A percentile compares a stretch with the other conserved stretches of the same genome.
Conservation (phyloP, 768 basidiomycete genomes). For the Leccinum pellstonianum region DNA sequence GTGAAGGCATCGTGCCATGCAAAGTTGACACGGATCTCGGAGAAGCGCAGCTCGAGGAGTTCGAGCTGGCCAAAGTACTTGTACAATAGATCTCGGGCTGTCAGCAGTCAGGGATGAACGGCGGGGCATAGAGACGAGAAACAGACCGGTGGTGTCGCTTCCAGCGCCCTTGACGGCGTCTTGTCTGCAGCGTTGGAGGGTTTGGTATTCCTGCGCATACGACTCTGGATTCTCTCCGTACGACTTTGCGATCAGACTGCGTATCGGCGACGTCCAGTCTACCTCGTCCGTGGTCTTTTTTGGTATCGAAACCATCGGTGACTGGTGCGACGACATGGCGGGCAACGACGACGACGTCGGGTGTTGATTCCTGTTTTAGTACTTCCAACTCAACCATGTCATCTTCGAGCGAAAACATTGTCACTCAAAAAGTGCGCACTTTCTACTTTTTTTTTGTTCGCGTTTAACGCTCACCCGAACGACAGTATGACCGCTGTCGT, state of each 20-base stretch:
- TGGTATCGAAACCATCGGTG: constrained; percentile 50
- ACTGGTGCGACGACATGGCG: constrained; percentile 73
- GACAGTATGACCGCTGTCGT: constrained; percentile 84
- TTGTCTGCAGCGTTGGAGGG: constrained; percentile 88
- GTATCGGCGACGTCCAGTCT: constrained; percentile 91
- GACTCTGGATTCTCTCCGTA: constrained; percentile 75
- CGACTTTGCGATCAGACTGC: constrained; percentile 77
- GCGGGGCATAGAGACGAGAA: background rate
- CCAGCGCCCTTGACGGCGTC: constrained; percentile 97
- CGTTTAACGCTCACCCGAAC: background rate
- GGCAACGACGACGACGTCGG: background rate
- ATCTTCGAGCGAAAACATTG: constrained; percentile 83
- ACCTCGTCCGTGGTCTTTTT: constrained; percentile 91
- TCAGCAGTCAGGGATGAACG: background rate
- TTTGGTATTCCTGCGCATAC: constrained; percentile 79
- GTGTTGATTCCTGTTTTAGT: constrained; percentile 27
- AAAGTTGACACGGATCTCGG: constrained; percentile 94
- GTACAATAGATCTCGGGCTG: constrained; percentile 91
- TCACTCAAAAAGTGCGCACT: constrained; percentile 79
- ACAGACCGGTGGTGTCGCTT: constrained; percentile 87
- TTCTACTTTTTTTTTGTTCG: background rate
- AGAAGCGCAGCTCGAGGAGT: constrained; percentile 92
- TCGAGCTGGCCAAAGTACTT: constrained; percentile 99
- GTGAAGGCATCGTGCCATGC: constrained; percentile 98
- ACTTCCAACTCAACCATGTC: constrained; percentile 52